Evolutionary conservation across 2,329 filamentous ascomycete species (phyloP), one percentile per base, ranked within the genome.

Genomic region (Curvularia sp.): DNA sequence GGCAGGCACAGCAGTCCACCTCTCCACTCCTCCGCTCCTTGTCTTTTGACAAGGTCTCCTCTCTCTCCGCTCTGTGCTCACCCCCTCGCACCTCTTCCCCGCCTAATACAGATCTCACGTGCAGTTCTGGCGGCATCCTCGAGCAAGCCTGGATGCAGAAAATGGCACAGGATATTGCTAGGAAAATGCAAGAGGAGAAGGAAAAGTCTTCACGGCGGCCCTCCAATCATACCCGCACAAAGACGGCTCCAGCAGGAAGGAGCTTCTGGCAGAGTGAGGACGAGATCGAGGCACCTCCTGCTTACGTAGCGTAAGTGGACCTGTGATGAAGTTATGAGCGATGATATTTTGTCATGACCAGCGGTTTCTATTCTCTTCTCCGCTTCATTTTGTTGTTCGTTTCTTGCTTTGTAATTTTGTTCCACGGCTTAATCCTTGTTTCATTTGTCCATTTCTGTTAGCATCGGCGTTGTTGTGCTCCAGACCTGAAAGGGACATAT

Each of bases 151-250:
- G 91, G 90, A 90, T 95, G 79, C 88, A 89, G 81, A 95, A 97
- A 81, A 95, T 99, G 86, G 93, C 94, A 5, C 89, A 89, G 63
- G 95, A 98, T 77, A 94, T 98, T 69, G 92, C 93, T 35, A 84
- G 88, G 50, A 89, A 92, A 55, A 92, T 96, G 64, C 91, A 94
- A 65, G 91, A 97, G 67, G 91, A 97, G 79, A 95, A 97, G 78
- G 78, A 75, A n/a, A 33, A 35, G 41, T 51, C 56, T 10, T 58
- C 56, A n/a, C 22, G 31, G 5, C 58, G 55, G 3, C 54, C 60
- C 28, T 56, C 62, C n/a, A 49, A 42, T 22, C 57, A 54, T 8
- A 38, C 57, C 10, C 52, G 47, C 20, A 60, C 48, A 7, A 61
- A 61, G 50, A 57, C 58, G 30, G 54, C 61, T 7, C 53, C 58